Evolutionary conservation across 2,329 filamentous ascomycete genomes (phyloP).

Genomic region (Xylaria hypoxylon): DNA sequence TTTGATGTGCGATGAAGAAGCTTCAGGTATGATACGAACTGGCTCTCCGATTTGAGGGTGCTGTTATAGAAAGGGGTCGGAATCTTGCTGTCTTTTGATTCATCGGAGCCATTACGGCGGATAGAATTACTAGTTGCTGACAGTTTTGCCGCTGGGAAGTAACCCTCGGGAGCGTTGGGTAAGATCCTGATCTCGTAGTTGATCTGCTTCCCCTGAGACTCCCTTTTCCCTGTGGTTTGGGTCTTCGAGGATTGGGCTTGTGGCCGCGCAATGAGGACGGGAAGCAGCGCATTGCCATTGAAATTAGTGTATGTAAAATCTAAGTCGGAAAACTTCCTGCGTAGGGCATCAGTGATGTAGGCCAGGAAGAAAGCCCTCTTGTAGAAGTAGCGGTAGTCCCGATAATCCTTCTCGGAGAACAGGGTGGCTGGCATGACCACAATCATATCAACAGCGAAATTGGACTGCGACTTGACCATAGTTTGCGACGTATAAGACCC

Average conservation of each 20-base stretch:
- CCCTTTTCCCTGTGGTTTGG: slow-evolving; percentile 38
- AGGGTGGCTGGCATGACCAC: slow-evolving; percentile 83
- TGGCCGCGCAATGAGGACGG: slow-evolving; percentile 67
- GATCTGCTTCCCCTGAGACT: slow-evolving; percentile 43
- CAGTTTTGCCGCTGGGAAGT: slow-evolving; percentile 80
- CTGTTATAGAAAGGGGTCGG: slow-evolving; percentile 91
- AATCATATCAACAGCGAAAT: slow-evolving; percentile 80
- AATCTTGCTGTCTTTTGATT: slow-evolving; percentile 55
- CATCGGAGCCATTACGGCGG: slow-evolving; percentile 63
- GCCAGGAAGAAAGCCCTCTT: slow-evolving; percentile 93
- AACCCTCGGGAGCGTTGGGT: slow-evolving; percentile 74
- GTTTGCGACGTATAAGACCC: slow-evolving; percentile 87
- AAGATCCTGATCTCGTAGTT: slow-evolving; percentile 78
- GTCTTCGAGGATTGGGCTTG: slow-evolving; percentile 47
- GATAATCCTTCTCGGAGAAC: slow-evolving; percentile 94
- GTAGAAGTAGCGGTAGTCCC: slow-evolving; percentile 93
- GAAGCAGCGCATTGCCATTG: slow-evolving; percentile 80
- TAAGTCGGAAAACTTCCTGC: slow-evolving; percentile 66
- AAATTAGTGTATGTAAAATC: slow-evolving; percentile 73
- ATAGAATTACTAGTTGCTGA: slow-evolving; percentile 77
- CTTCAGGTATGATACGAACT: slow-evolving; percentile 79
- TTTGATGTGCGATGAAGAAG: slow-evolving; percentile 76
- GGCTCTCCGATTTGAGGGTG: slow-evolving; percentile 81
- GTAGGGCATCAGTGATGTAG: slow-evolving; percentile 78
- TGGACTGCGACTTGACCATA: slow-evolving; percentile 72